A percentile compares a stretch with the other conserved stretches of the same genome.
phyloP scores from a whole-genome alignment of 768 basidiomycete species.

The Termitomyces sp. region DNA sequence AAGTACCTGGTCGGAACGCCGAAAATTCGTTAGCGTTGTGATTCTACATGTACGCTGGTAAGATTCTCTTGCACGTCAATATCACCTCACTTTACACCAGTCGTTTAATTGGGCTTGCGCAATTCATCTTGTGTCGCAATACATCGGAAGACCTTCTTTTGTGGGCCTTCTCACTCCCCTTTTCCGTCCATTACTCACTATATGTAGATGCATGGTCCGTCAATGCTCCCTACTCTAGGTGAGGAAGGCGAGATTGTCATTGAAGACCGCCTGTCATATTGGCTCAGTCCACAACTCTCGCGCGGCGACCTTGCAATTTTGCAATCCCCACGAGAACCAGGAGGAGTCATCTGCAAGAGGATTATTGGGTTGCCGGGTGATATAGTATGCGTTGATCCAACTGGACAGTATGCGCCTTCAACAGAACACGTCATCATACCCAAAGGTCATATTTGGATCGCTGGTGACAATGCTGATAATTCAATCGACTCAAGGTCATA shows the following conservation, averaged over 20 bases:
- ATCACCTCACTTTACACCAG: conserved; percentile 24
- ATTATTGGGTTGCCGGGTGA: conserved; percentile 90
- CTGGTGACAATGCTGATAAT: conserved; percentile 79
- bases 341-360: conserved; percentile 77
- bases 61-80: not conserved
- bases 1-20: conserved; percentile 12
- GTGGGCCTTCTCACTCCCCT: conserved; percentile 28
- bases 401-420: conserved; percentile 54
- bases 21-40: conserved; percentile 12
- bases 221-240: conserved; percentile 77
- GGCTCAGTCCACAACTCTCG: conserved; percentile 44
- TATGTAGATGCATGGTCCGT: conserved; percentile 60
- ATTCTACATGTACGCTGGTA: conserved; percentile 15
- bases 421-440: conserved; percentile 76
- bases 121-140: conserved; percentile 57
- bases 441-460: conserved; percentile 84
- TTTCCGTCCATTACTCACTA: conserved; percentile 3
- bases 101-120: conserved; percentile 48
- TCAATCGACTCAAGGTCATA: conserved; percentile 90
- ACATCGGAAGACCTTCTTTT: conserved; percentile 49
- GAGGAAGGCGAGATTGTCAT: conserved; percentile 53
- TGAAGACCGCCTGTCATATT: conserved; percentile 53
- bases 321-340: conserved; percentile 63
- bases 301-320: conserved; percentile 78
- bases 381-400: conserved; percentile 83